Evolutionary conservation across 768 basidiomycete genomes (phyloP).

Genomic region (Tylopilus felleus): DNA sequence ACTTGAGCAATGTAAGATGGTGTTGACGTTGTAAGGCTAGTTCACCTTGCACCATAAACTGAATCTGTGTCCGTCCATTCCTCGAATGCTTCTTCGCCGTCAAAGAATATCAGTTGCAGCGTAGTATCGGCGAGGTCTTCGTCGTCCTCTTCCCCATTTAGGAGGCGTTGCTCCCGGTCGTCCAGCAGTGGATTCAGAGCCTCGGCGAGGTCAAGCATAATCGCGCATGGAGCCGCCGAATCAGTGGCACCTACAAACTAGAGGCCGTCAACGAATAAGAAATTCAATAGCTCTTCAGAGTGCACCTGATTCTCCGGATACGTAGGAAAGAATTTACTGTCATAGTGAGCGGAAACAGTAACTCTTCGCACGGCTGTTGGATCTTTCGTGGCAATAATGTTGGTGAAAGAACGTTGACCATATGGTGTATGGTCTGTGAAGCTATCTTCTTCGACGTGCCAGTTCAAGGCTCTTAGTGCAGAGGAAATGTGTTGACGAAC

Average conservation of each 20-base stretch:
- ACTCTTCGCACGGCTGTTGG: conserved; percentile 78
- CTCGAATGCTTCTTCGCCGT: conserved; percentile 95
- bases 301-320: conserved; percentile 74
- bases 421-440: conserved; percentile 81
- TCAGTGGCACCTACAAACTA: conserved; percentile 98
- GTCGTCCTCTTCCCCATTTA: conserved; percentile 57
- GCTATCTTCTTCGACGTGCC: conserved; percentile 84
- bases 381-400: conserved; percentile 94
- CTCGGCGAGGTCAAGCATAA: conserved; percentile 91
- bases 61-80: conserved; percentile 89
- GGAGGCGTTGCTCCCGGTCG: conserved; percentile 50
- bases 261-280: conserved; percentile 11
- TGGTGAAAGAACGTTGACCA: conserved; percentile 76
- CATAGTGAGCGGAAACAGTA: conserved; percentile 88
- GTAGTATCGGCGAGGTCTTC: conserved; percentile 82
- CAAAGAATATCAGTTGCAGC: conserved; percentile 90
- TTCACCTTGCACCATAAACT: conserved; percentile 89
- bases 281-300: not conserved
- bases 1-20: not conserved
- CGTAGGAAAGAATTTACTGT: conserved; percentile 81
- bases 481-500: conserved; percentile 81
- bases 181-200: conserved; percentile 71
- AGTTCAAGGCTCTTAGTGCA: conserved; percentile 66
- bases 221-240: conserved; percentile 91
- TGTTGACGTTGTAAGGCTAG: not conserved